Evolutionary conservation across 2,329 filamentous ascomycete genomes (phyloP), one percentile per base, ranked within the genome.

Genomic region (Phoma sp.): DNA sequence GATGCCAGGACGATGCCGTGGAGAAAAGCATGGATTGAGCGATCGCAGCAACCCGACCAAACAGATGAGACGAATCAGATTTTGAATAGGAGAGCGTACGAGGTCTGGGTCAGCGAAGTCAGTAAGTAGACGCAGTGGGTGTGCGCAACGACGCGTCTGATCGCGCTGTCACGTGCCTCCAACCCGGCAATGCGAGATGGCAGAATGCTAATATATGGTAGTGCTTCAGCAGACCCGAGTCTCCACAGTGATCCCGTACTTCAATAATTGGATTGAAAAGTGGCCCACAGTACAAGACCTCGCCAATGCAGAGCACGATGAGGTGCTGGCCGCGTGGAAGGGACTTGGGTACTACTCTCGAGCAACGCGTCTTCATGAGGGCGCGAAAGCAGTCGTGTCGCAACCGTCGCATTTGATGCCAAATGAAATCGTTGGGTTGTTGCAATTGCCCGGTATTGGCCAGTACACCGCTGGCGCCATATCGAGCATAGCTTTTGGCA

Each of bases 141-240:
- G n/a, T n/a, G n/a, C n/a, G n/a, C n/a, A n/a, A 38, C 26, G 18
- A 36, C 23, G 25, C 32, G 29, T 39, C 28, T n/a, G 30, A 43
- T 56, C 57, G 57, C 60, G 56, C 14, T 18, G 36, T 63, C 59
- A 66, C 60, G 62, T 68, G 62, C 25, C n/a, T n/a, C n/a, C n/a
- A n/a, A n/a, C n/a, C n/a, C n/a, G n/a, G n/a, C n/a, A n/a, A 14
- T 40, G 2, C 1, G 28, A 28, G 7, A n/a, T 9, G 10, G 11
- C 26, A 14, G 14, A 4, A 30, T 10, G 26, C 32, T 45, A 18
- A 53, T 15, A 7, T 12, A 9, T 7, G 4, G 12, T 21, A 73
- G 68, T 88, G 85, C 78, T 87, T 10, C 85, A 88, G 68, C 85
- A 88, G 72, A 88, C 85, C 2, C 83, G 85, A 23, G 85, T 88